A percentile compares a stretch with the other conserved stretches of the same genome.
Evolutionary conservation across 2,329 filamentous ascomycete genomes (phyloP).

Genomic region (Cryphonectria japonica): DNA sequence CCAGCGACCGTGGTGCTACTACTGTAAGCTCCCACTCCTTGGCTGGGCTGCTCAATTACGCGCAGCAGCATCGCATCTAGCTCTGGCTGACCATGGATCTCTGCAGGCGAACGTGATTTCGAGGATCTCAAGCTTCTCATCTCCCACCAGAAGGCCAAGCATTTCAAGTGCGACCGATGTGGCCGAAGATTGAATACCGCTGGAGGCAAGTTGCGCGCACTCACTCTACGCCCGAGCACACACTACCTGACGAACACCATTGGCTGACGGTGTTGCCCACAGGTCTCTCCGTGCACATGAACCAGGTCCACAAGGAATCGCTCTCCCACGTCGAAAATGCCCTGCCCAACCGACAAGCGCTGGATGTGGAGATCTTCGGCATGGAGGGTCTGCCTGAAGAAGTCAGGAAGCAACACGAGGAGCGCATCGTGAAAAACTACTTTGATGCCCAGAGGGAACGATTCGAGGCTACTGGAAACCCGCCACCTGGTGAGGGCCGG

Average conservation of each 20-base stretch:
- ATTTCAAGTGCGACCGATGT: slow-evolving; percentile 96
- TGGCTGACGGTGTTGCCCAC: slow-evolving; percentile 28
- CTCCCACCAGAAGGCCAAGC: slow-evolving; percentile 98
- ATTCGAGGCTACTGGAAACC: slow-evolving; percentile 81
- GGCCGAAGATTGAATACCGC: slow-evolving; percentile 88
- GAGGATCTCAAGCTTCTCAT: slow-evolving; percentile 96
- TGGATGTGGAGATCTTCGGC: slow-evolving; percentile 95
- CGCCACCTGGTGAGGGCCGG: slow-evolving; percentile 68
- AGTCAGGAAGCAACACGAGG: slow-evolving; percentile 79
- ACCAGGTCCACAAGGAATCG: slow-evolving; percentile 96
- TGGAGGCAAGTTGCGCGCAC: slow-evolving; percentile 66
- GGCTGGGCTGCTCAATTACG: slow-evolving; percentile 8
- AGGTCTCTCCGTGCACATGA: slow-evolving; percentile 97
- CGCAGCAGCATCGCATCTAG: not conserved
- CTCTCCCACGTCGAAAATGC: slow-evolving; percentile 90
- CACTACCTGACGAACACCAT: not conserved
- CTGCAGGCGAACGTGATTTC: slow-evolving; percentile 84
- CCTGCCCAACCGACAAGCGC: slow-evolving; percentile 78
- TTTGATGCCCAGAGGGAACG: slow-evolving; percentile 85
- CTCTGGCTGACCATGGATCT: slow-evolving; percentile 32
- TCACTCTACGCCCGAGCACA: no score
- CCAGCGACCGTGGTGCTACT: slow-evolving; percentile 93
- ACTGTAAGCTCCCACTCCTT: slow-evolving; percentile 62
- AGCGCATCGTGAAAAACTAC: slow-evolving; percentile 82
- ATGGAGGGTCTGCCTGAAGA: slow-evolving; percentile 96